These are phyloP conservation scores for Paxillus involutus DNA, from an alignment of 768 basidiomycete genomes.

Conservation along the genomic window DNA sequence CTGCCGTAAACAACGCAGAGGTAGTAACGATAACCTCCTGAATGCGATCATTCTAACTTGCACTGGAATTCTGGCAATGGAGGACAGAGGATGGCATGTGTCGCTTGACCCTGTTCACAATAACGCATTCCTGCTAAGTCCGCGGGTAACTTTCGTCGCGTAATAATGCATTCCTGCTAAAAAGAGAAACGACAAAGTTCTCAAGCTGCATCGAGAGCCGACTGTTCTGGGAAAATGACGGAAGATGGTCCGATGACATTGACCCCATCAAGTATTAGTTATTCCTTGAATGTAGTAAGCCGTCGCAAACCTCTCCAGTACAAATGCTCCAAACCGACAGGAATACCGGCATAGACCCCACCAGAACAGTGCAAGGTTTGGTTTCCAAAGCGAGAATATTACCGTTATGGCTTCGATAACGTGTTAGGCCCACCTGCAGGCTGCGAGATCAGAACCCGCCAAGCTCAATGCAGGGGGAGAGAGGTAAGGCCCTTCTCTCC, in stretches of 20 bases:
- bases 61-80: background rate
- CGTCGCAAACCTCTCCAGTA: constrained; percentile 7
- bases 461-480: background rate
- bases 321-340: constrained; percentile 12
- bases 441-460: background rate
- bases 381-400: background rate
- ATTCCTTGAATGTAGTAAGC: background rate
- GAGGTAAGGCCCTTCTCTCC: background rate
- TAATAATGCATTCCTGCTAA: constrained; percentile 1
- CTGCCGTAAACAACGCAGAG: constrained; percentile 7
- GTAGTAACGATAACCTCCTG: background rate
- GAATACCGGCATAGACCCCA: background rate
- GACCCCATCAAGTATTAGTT: background rate
- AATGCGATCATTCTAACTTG: constrained; percentile 1
- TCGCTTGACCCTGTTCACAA: constrained; percentile 10
- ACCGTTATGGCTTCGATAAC: background rate
- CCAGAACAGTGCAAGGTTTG: background rate
- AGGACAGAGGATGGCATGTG: background rate
- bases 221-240: constrained; percentile 20
- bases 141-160: constrained; percentile 16
- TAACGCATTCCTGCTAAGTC: constrained; percentile 22
- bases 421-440: background rate
- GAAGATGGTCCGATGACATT: constrained; percentile 12
- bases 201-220: constrained; percentile 13
- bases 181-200: constrained; percentile 9